These are phyloP conservation scores for Tylopilus balloui DNA, from an alignment of 768 basidiomycete species.

Conservation along the genomic window DNA sequence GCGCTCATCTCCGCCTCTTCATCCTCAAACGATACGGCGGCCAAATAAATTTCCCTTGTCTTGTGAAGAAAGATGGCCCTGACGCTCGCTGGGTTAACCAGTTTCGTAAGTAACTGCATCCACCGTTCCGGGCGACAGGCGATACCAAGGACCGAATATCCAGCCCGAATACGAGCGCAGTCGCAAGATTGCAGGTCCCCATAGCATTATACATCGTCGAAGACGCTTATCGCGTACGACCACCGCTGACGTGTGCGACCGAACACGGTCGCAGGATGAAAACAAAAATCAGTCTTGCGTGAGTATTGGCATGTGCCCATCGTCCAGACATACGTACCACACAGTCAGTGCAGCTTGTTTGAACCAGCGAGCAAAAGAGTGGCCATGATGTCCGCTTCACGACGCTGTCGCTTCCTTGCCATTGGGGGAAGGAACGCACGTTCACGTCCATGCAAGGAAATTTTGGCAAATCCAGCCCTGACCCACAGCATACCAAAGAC, in stretches of 20 bases:
- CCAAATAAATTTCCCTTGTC: not conserved
- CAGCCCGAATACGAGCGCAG: not conserved
- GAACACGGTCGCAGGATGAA: not conserved
- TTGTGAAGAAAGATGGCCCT: not conserved
- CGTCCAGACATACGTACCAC: not conserved
- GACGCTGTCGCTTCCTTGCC: not conserved
- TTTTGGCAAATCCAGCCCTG: conserved; percentile 8
- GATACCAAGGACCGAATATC: not conserved
- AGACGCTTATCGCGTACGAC: conserved; percentile 9
- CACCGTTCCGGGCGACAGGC: not conserved
- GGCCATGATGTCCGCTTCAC: not conserved
- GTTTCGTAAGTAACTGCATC: not conserved
- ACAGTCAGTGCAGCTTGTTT: conserved; percentile 1
- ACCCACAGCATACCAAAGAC: conserved; percentile 14
- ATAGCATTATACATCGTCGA: not conserved
- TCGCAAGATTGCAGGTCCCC: not conserved
- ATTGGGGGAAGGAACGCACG: conserved; percentile 1
- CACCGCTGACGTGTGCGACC: not conserved
- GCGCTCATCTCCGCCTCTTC: not conserved
- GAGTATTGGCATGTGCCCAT: not conserved
- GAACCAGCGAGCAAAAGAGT: not conserved
- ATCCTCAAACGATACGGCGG: not conserved
- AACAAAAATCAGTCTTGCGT: not conserved
- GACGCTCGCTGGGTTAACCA: not conserved
- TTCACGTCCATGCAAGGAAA: conserved; percentile 8